These are phyloP conservation scores for Phyllostachys edulis DNA, from an alignment of 176 grass and related monocot genomes.

Conservation along the genomic window DNA sequence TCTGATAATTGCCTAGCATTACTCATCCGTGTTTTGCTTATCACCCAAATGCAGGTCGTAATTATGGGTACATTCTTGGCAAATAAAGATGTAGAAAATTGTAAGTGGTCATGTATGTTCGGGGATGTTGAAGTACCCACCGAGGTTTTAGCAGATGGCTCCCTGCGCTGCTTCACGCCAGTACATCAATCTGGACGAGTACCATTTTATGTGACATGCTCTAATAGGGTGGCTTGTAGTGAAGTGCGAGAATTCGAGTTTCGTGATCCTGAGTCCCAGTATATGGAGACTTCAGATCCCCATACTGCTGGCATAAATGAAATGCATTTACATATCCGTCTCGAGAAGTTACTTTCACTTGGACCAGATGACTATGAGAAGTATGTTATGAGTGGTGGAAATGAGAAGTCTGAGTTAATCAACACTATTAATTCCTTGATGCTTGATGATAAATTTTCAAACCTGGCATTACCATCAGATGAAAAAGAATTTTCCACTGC, in stretches of 20 bases:
- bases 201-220: conserved; percentile 95
- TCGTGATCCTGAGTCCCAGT: conserved; percentile 42
- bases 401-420: conserved; percentile 57
- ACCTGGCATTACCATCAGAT: conserved; percentile 22
- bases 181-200: conserved; percentile 69
- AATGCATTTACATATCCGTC: conserved; percentile 84
- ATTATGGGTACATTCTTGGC: conserved; percentile 93
- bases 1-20: conserved; percentile 1
- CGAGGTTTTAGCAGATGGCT: conserved; percentile 79
- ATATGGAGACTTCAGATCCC: conserved; percentile 61
- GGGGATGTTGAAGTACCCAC: conserved; percentile 87
- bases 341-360: conserved; percentile 80
- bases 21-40: conserved; percentile 13
- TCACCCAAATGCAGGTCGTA: conserved; percentile 57
- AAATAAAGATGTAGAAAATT: conserved; percentile 79
- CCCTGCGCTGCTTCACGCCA: conserved; percentile 77
- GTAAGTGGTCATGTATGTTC: conserved; percentile 97
- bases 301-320: conserved; percentile 60
- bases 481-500: conserved; percentile 44
- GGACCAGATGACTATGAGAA: conserved; percentile 59
- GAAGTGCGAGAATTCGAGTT: conserved; percentile 97
- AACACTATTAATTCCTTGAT: conserved; percentile 78
- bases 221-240: conserved; percentile 91
- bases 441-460: conserved; percentile 66
- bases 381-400: conserved; percentile 41